These are phyloP conservation scores for Filosporella fistucella DNA, from an alignment of 495 filamentous ascomycete genomes.

Conservation along the genomic window DNA sequence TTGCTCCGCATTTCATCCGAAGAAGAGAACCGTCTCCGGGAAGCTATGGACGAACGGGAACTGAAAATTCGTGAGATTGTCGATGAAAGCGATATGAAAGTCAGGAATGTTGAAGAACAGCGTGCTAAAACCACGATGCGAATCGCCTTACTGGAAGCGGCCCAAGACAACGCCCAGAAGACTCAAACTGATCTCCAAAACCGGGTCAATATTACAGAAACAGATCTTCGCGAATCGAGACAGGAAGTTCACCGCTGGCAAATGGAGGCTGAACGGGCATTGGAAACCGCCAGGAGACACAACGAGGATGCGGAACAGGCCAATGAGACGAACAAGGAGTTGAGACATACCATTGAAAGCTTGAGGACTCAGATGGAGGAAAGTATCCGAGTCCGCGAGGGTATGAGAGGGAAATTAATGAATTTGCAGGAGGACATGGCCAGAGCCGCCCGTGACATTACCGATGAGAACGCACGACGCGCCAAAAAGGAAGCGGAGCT, in stretches of 20 bases:
- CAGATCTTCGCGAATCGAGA: conserved; percentile 41
- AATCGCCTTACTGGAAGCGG: conserved; percentile 55
- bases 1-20: conserved; percentile 62
- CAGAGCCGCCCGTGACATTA: conserved; percentile 67
- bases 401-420: conserved; percentile 74
- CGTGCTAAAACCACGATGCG: conserved; percentile 51
- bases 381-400: conserved; percentile 70
- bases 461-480: conserved; percentile 72
- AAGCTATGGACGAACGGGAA: conserved; percentile 54
- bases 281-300: conserved; percentile 24
- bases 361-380: conserved; percentile 68
- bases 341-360: conserved; percentile 27
- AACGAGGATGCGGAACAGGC: conserved; percentile 40
- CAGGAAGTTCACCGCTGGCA: conserved; percentile 45
- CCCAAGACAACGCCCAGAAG: conserved; percentile 60
- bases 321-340: conserved; percentile 47
- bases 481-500: conserved; percentile 69
- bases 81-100: conserved; percentile 22
- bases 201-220: conserved; percentile 40
- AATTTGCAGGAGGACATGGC: conserved; percentile 82
- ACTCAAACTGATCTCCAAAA: conserved; percentile 59
- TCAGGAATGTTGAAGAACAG: conserved; percentile 34
- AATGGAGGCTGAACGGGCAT: conserved; percentile 31
- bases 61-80: conserved; percentile 22
- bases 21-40: conserved; percentile 67